phyloP scores from a whole-genome alignment of 2,329 filamentous ascomycete genomes.

The Sclerotinia borealis region DNA sequence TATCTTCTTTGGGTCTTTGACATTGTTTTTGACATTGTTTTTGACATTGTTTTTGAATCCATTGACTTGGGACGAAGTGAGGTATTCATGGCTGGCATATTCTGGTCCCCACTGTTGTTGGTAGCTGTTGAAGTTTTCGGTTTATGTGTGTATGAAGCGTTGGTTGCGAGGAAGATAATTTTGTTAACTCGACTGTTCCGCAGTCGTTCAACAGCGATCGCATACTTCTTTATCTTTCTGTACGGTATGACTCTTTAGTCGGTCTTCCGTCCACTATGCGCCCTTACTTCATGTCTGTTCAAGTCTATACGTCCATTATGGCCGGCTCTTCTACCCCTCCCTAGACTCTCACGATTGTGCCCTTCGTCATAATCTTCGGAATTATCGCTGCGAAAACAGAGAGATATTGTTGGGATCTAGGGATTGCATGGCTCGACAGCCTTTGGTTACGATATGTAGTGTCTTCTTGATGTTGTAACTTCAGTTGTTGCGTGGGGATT shows the following conservation, averaged over 20 bases:
- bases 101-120: conserved; percentile 51
- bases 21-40: conserved; percentile 51
- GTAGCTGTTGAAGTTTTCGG: conserved; percentile 44
- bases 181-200: conserved; percentile 36
- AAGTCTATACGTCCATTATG: conserved; percentile 45
- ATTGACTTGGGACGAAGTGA: conserved; percentile 54
- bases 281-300: conserved; percentile 45
- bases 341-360: conserved; percentile 55
- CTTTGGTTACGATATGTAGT: conserved; percentile 49
- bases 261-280: conserved; percentile 47
- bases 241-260: conserved; percentile 51
- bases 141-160: conserved; percentile 47
- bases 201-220: conserved; percentile 41
- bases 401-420: conserved; percentile 43
- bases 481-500: conserved; percentile 50
- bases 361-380: conserved; percentile 47
- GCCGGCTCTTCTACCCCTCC: conserved; percentile 51
- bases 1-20: conserved; percentile 53
- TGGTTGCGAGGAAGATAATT: conserved; percentile 20
- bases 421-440: conserved; percentile 56
- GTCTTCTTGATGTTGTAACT: conserved; percentile 43
- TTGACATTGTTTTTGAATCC: conserved; percentile 54
- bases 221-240: conserved; percentile 44
- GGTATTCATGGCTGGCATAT: conserved; percentile 58
- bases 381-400: conserved; percentile 48